A percentile compares a stretch with the other conserved stretches of the same genome.
Conservation (phyloP, 2,329 filamentous ascomycete genomes). For the Cryphonectria naterciae region DNA sequence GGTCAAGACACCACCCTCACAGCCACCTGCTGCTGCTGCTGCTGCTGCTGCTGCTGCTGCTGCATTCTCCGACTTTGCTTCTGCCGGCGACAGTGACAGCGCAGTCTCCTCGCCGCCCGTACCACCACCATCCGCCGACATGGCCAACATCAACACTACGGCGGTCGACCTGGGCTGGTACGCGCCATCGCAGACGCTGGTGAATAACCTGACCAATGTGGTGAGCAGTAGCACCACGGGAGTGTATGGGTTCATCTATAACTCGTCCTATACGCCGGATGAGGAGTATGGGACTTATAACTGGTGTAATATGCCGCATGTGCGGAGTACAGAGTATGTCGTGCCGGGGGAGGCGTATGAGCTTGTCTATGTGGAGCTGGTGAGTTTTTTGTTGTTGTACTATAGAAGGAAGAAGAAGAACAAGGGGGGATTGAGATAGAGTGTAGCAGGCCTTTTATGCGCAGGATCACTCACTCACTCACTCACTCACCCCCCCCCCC, state of each 20-base stretch:
- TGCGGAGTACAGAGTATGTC: conserved; percentile 68
- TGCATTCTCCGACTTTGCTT: conserved; percentile 1
- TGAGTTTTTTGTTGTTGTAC: conserved; percentile 42
- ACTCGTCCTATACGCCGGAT: conserved; percentile 63
- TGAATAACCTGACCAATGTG: conserved; percentile 38
- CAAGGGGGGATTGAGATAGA: neutral
- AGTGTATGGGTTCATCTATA: conserved; percentile 75
- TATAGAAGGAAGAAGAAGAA: too few species aligned
- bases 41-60: neutral
- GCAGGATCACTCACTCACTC: neutral
- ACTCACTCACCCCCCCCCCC: too few species aligned
- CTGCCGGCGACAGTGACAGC: neutral
- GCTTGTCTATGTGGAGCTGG: conserved; percentile 76
- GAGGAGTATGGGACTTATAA: conserved; percentile 69
- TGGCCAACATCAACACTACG: conserved; percentile 14
- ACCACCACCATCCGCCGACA: neutral
- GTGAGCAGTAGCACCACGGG: conserved; percentile 48
- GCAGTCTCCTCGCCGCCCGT: neutral
- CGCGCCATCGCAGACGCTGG: conserved; percentile 33
- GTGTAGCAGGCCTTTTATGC: neutral
- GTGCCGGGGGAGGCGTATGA: conserved; percentile 59
- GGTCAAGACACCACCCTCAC: conserved; percentile 1
- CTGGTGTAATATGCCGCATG: conserved; percentile 88
- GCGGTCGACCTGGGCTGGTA: conserved; percentile 36
- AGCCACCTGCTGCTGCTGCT: neutral